Evolutionary conservation across 176 grass and related monocot genomes (phyloP).

Genomic region (Rhynchospora pubera): DNA sequence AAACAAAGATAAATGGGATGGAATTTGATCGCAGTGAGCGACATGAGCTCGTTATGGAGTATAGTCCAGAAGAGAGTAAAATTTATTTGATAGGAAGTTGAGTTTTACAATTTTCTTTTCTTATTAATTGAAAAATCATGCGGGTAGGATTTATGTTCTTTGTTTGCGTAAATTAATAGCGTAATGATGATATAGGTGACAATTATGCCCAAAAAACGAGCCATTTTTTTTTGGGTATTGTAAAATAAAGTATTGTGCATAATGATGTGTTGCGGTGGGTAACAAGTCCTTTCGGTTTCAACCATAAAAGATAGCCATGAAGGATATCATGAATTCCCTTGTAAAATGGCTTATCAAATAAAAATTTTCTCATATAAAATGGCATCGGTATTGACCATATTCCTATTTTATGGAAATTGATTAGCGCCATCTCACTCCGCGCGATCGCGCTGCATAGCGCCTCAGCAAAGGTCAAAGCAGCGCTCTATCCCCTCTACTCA

Average conservation of each 20-base stretch:
- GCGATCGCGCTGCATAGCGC: no score
- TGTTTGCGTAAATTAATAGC: neutral
- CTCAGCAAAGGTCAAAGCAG: no score
- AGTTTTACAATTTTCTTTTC: no score
- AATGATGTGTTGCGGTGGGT: neutral
- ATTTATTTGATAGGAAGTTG: neutral
- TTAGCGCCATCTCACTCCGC: no score
- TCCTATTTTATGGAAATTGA: no score
- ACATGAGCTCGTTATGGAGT: no score
- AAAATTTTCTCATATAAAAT: no score
- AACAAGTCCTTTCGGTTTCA: neutral
- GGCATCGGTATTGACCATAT: no score
- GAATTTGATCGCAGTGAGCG: no score
- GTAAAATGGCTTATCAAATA: no score
- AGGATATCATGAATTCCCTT: neutral
- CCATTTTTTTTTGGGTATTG: neutral
- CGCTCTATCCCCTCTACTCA: no score
- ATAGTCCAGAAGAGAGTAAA: neutral
- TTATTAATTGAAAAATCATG: neutral
- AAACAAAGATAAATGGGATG: slow-evolving; percentile 16
- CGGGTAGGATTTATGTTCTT: neutral
- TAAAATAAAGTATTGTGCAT: neutral
- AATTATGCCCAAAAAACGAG: neutral
- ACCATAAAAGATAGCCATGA: neutral
- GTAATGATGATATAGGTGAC: neutral